These are phyloP conservation scores for Fusarium concolor DNA, from an alignment of 2,329 filamentous ascomycete species.

Conservation along the genomic window DNA sequence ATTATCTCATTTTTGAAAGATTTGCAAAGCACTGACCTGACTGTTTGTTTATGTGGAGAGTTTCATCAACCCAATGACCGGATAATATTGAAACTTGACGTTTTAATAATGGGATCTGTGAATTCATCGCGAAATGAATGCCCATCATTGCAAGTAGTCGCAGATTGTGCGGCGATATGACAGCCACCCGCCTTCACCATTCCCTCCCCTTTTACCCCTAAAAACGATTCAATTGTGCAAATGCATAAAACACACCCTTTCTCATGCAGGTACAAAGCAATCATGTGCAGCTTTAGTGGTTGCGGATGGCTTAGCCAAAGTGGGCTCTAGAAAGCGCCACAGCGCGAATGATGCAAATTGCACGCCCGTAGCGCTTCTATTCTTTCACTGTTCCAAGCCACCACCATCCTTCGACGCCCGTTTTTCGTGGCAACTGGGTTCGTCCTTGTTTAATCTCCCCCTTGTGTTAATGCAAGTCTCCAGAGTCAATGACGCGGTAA, in stretches of 20 bases:
- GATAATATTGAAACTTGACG: constrained; percentile 24
- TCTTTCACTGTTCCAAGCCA: constrained; percentile 7
- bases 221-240: constrained; percentile 7
- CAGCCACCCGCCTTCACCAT: not conserved
- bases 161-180: not conserved
- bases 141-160: not conserved
- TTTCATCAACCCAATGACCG: constrained; percentile 3
- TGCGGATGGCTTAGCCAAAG: constrained; percentile 1
- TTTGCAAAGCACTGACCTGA: constrained; percentile 10
- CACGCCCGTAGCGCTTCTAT: constrained; percentile 2
- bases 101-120: constrained; percentile 7
- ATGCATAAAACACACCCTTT: constrained; percentile 15
- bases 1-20: not conserved
- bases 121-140: not conserved
- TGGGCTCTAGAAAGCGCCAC: constrained; percentile 31
- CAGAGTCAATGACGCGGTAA: constrained; percentile 20
- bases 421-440: constrained; percentile 35
- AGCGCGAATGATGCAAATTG: constrained; percentile 28
- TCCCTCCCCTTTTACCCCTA: not conserved
- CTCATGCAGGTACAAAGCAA: not conserved
- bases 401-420: constrained; percentile 15
- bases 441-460: constrained; percentile 33
- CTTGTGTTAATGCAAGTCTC: constrained; percentile 21
- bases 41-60: not conserved
- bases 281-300: not conserved